Percentiles rank a stretch among this genome's conserved stretches.
phyloP scores from a whole-genome alignment of 495 filamentous ascomycete genomes.

The Melanomma pulvis-pyrius region DNA sequence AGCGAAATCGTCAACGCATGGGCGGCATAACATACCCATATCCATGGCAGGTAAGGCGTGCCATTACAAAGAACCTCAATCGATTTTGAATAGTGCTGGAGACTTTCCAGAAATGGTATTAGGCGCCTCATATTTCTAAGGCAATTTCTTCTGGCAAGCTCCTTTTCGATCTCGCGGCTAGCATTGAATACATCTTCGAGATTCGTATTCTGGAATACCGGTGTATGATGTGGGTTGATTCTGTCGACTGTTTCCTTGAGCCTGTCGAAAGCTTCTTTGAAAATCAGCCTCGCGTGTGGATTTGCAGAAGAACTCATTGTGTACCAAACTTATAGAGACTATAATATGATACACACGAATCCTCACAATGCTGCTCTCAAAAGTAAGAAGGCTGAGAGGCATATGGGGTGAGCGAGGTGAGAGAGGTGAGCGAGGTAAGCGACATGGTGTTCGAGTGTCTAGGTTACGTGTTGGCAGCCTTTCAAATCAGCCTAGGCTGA shows the following conservation, averaged over 20 bases:
- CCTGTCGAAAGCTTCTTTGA: conserved; percentile 7
- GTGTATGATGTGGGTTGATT: too few relatives aligned
- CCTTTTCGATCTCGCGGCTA: conserved; percentile 14
- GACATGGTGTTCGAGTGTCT: too few relatives aligned
- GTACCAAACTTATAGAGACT: neutral
- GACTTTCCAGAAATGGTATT: conserved; percentile 17
- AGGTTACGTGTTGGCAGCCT: too few relatives aligned
- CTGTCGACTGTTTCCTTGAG: conserved; percentile 3
- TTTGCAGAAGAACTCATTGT: neutral
- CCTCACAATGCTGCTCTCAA: too few relatives aligned
- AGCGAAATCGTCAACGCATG: conserved; percentile 13
- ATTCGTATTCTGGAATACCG: neutral
- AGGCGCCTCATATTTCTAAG: conserved; percentile 27
- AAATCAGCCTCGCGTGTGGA: neutral
- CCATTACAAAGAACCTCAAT: conserved; percentile 31
- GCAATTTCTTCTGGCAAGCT: conserved; percentile 11
- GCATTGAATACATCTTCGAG: neutral
- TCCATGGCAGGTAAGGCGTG: conserved; percentile 28
- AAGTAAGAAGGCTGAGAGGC: too few relatives aligned
- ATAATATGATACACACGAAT: neutral
- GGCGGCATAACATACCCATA: too few relatives aligned
- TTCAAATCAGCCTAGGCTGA: too few relatives aligned
- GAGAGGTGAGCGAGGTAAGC: too few relatives aligned
- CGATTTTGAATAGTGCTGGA: conserved; percentile 28
- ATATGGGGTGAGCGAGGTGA: too few relatives aligned